phyloP scores from a whole-genome alignment of 805 yeast species.

The Debaryomyces prosopidis region DNA sequence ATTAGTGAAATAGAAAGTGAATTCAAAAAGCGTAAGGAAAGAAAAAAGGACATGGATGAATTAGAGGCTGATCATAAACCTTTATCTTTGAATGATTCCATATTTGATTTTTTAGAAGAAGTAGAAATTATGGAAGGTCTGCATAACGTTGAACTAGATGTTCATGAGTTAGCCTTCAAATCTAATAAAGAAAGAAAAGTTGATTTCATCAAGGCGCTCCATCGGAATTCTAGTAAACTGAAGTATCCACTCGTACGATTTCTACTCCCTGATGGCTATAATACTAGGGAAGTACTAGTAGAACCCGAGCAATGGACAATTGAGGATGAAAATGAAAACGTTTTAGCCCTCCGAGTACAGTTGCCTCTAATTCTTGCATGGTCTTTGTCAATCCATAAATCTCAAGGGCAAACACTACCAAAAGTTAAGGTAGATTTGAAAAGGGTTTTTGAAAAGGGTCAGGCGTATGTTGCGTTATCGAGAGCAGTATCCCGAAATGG shows the following conservation, averaged over 20 bases:
- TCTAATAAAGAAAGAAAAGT: constrained; percentile 49
- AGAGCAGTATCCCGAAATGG: constrained; percentile 86
- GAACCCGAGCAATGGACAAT: constrained; percentile 81
- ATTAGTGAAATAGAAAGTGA: constrained; percentile 18
- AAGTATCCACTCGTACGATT: constrained; percentile 79
- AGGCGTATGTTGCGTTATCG: constrained; percentile 92
- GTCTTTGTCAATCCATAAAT: constrained; percentile 94
- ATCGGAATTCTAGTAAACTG: constrained; percentile 45
- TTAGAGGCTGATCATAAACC: constrained; percentile 16
- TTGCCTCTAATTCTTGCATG: constrained; percentile 91
- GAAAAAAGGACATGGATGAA: constrained; percentile 16
- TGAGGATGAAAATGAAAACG: constrained; percentile 69
- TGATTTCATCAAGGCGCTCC: constrained; percentile 41
- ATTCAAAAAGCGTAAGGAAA: constrained; percentile 12
- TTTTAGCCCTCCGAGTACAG: constrained; percentile 73
- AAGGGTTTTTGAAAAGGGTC: constrained; percentile 85
- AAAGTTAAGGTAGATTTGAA: constrained; percentile 88
- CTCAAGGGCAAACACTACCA: constrained; percentile 85
- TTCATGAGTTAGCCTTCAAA: constrained; percentile 12
- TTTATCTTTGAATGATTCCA: constrained; percentile 36
- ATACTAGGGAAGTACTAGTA: constrained; percentile 69
- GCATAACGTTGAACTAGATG: constrained; percentile 1
- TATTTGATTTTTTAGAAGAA: constrained; percentile 48
- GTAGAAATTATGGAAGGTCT: not conserved
- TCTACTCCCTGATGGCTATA: constrained; percentile 64